These are phyloP conservation scores for Phylloporus sp. DNA, from an alignment of 768 basidiomycete species.

Conservation along the genomic window DNA sequence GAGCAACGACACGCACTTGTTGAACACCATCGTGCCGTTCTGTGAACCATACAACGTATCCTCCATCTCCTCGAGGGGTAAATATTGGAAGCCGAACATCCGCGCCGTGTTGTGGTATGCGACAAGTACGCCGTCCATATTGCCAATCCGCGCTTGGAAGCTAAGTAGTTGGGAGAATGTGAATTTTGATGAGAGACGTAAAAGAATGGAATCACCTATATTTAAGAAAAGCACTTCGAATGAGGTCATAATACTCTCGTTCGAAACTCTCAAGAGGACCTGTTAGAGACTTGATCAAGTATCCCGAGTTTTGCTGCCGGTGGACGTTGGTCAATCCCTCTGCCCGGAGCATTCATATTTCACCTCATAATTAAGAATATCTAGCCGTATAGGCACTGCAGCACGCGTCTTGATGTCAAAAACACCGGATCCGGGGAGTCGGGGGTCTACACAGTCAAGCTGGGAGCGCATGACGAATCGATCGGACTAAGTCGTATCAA, in stretches of 20 bases:
- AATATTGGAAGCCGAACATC: constrained; percentile 92
- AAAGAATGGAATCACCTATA: constrained; percentile 55
- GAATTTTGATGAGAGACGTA: neutral
- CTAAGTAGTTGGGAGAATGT: constrained; percentile 36
- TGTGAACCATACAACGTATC: constrained; percentile 59
- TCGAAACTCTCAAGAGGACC: constrained; percentile 81
- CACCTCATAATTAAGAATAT: constrained; percentile 78
- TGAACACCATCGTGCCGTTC: constrained; percentile 66
- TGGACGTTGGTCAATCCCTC: neutral
- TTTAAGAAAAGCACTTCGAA: constrained; percentile 91
- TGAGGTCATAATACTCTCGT: constrained; percentile 90
- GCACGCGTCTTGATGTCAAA: constrained; percentile 98
- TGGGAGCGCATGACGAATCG: constrained; percentile 90
- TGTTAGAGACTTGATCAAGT: constrained; percentile 58
- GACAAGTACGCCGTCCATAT: constrained; percentile 92
- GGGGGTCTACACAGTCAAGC: constrained; percentile 76
- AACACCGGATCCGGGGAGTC: constrained; percentile 83
- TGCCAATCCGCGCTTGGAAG: constrained; percentile 93
- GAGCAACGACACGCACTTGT: constrained; percentile 63
- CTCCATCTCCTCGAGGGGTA: constrained; percentile 87
- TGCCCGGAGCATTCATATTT: neutral
- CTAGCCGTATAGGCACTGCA: constrained; percentile 75
- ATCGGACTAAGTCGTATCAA: constrained; percentile 27
- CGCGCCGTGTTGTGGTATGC: constrained; percentile 83
- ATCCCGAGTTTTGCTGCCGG: constrained; percentile 72